Conservation (phyloP, 208 protist species). For the Leishmania tarentolae region DNA sequence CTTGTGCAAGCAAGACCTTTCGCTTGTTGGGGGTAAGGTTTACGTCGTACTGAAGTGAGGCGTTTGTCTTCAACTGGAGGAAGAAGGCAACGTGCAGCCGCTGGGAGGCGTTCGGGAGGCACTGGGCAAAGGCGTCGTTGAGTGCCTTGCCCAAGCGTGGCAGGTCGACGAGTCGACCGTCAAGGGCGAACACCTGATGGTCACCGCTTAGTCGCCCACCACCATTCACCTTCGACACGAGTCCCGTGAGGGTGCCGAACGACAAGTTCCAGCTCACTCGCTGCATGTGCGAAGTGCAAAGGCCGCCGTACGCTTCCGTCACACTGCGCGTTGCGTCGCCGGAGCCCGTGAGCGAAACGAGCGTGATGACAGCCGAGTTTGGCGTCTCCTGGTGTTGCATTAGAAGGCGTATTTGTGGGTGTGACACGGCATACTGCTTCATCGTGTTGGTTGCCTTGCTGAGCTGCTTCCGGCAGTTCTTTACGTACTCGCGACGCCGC, state of each 20-base stretch:
- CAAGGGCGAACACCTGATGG: conserved; percentile 77
- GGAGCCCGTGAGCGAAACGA: conserved; percentile 77
- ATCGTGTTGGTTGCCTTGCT: conserved; percentile 49
- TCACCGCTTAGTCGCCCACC: conserved; percentile 61
- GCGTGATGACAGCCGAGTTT: conserved; percentile 47
- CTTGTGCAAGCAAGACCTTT: conserved; percentile 60
- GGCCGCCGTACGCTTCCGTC: conserved; percentile 84
- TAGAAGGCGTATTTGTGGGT: conserved; percentile 69
- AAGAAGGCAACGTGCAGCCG: conserved; percentile 74
- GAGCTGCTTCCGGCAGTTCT: conserved; percentile 77
- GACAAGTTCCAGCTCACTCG: conserved; percentile 61
- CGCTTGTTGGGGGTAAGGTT: conserved; percentile 84
- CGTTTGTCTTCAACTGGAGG: conserved; percentile 48
- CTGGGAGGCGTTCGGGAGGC: conserved; percentile 74
- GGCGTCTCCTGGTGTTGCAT: conserved; percentile 58
- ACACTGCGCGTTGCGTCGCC: conserved; percentile 59
- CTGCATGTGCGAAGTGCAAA: conserved; percentile 54
- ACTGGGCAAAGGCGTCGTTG: conserved; percentile 74
- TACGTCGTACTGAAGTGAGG: conserved; percentile 67
- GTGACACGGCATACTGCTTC: conserved; percentile 89
- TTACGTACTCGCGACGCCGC: conserved; percentile 85
- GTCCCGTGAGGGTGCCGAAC: conserved; percentile 62
- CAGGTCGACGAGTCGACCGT: conserved; percentile 84
- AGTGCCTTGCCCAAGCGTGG: conserved; percentile 68
- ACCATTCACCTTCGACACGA: conserved; percentile 58